phyloP scores from a whole-genome alignment of 495 filamentous ascomycete genomes.

The Collariella sp. region DNA sequence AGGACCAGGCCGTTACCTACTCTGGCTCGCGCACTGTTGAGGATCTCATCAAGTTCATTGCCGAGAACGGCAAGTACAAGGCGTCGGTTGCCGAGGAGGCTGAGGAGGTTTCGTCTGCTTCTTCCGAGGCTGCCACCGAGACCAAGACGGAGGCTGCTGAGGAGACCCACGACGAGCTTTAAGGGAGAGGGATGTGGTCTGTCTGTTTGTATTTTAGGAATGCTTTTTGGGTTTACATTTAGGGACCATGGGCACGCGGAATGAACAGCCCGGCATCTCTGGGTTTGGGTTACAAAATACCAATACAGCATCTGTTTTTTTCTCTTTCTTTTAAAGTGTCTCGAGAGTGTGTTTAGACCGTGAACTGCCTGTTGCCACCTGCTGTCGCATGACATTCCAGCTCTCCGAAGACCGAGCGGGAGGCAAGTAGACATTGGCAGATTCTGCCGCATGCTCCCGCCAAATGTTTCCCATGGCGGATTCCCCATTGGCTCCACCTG shows the following conservation, averaged over 20 bases:
- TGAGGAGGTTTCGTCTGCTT: constrained; percentile 43
- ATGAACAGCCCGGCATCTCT: constrained; percentile 12
- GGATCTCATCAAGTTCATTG: constrained; percentile 87
- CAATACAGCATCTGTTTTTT: constrained; percentile 20
- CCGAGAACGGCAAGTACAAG: constrained; percentile 88
- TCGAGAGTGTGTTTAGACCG: neutral
- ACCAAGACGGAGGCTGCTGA: constrained; percentile 25
- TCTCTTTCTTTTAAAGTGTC: neutral
- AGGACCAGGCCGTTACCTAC: constrained; percentile 79
- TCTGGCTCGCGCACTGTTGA: constrained; percentile 82
- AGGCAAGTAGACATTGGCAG: neutral
- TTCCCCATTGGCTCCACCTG: constrained; percentile 11
- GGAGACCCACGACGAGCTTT: constrained; percentile 59
- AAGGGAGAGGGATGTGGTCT: no score
- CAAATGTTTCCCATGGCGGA: constrained; percentile 11
- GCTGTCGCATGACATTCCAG: neutral
- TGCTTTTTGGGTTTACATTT: constrained; percentile 21
- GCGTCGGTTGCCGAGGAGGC: constrained; percentile 47
- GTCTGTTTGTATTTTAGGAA: constrained; percentile 20
- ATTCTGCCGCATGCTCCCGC: constrained; percentile 19
- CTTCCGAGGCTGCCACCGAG: constrained; percentile 33
- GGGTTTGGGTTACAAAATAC: constrained; percentile 27
- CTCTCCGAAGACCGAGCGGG: no score
- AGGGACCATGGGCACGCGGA: constrained; percentile 13
- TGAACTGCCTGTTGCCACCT: neutral